A percentile compares a stretch with the other conserved stretches of the same genome.
Evolutionary conservation across 257 asterid genomes (phyloP).

Genomic region (Forsythia viridissima): DNA sequence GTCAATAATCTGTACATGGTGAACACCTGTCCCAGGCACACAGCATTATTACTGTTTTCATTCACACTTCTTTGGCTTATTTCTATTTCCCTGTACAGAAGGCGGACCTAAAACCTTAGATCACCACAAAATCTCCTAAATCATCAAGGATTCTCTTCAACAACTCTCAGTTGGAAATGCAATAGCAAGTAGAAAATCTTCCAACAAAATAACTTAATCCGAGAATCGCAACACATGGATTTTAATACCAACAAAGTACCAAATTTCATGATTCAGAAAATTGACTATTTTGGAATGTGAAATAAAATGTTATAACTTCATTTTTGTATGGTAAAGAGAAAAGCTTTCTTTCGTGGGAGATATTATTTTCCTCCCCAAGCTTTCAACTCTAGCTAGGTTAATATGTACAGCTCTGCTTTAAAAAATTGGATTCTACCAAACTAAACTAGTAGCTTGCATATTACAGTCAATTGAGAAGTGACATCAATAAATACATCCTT

Average conservation of each 20-base stretch:
- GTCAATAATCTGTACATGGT: background rate
- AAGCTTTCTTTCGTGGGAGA: background rate
- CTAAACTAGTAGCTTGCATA: background rate
- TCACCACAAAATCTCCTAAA: background rate
- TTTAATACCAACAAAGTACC: background rate
- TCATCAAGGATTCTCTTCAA: background rate
- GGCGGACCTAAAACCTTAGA: background rate
- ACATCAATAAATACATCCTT: constrained; percentile 31
- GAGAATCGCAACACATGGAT: background rate
- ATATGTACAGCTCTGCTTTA: background rate
- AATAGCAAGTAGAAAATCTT: background rate
- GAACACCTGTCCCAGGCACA: background rate
- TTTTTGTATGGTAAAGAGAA: background rate
- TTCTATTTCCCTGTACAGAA: background rate
- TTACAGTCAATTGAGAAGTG: constrained; percentile 32
- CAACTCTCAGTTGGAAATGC: background rate
- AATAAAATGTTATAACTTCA: background rate
- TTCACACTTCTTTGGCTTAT: background rate
- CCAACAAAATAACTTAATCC: background rate
- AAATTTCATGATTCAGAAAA: background rate
- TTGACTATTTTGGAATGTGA: background rate
- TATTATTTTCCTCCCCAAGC: background rate
- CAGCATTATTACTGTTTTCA: background rate
- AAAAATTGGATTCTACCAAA: background rate
- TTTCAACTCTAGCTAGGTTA: background rate